Percentiles rank a stretch among this genome's conserved stretches.
Evolutionary conservation across 345 rosid genomes (phyloP).

Genomic region (Kandelia obovata): DNA sequence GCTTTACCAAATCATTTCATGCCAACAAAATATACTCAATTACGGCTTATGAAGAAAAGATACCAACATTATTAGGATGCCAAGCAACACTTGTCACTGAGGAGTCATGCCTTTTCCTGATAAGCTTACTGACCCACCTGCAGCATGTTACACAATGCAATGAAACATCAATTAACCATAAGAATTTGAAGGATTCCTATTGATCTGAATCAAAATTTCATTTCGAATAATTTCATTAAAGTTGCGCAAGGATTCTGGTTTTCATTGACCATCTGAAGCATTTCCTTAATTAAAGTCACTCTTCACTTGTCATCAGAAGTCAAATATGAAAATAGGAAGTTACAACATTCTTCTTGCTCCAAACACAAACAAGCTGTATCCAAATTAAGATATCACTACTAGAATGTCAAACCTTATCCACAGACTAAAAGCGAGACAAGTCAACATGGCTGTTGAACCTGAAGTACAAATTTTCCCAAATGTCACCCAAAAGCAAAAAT

Average conservation of each 20-base stretch:
- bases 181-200: background rate
- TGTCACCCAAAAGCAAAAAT: no score
- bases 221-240: background rate
- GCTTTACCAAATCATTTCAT: background rate
- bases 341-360: no score
- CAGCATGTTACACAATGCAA: slow-evolving; percentile 3
- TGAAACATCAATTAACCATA: background rate
- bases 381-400: no score
- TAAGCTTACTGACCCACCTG: slow-evolving; percentile 99
- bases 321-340: no score
- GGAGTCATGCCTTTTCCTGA: slow-evolving; percentile 83
- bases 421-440: no score
- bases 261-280: slow-evolving; percentile 1
- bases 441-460: no score
- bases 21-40: background rate
- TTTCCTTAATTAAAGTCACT: no score
- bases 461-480: no score
- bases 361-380: no score
- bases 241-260: background rate
- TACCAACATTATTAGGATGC: slow-evolving; percentile 96
- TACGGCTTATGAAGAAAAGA: background rate
- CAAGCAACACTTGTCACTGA: slow-evolving; percentile 95
- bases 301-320: no score
- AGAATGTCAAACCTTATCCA: no score
- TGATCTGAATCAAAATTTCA: no score